Base-by-base conservation (phyloP, 2,329 filamentous ascomycete species). In the Ophiocordyceps sinensis region DNA sequence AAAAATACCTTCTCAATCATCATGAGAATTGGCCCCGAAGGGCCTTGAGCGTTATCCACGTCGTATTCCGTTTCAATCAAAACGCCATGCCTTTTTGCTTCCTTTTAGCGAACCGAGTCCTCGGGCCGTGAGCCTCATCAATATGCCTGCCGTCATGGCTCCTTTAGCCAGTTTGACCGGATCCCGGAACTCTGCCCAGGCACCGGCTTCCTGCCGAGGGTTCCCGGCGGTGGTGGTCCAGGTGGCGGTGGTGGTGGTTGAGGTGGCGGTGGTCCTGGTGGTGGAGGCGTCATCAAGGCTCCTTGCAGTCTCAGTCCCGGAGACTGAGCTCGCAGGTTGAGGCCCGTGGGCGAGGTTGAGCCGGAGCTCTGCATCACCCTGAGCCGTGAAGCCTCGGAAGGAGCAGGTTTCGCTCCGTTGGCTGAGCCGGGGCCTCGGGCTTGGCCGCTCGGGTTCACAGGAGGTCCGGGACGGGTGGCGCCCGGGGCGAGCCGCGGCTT, bases 401-500 rank as follows among this genome's bases (percentile, higher is more conserved):
- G 4, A 9, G n/a, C 32, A 5, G 32, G 9, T 17, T 14, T 14
- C 15, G 32, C 1, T 6, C 32, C 32, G 15, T 35, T 35, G 13
- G 6, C 9, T 2, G 4, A 4, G 17, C 77, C 46, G 21, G 50
- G 49, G 35, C 53, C 48, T 37, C 46, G 49, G 26, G 51, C 46
- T 41, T 49, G 46, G 21, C 53, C 52, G 10, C 41, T 45, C 5
- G 48, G 46, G 46, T 71, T 75, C 40, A 77, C 61, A 4, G 74
- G 71, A 45, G 68, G 74, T 31, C 73, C 73, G 45, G 45, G 45
- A 15, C 68, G 66, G 40, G 70, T 70, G 40, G 66, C 67, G 28
- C 66, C 65, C 41, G 62, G 66, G 17, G 66, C 67, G 34, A 75
- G 68, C 37, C 87, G 82, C 37, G 88, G 85, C 68, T 93, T 95